A percentile compares a stretch with the other conserved stretches of the same genome.
Evolutionary conservation across 768 basidiomycete species (phyloP).

Genomic region (Lactifluus subvellereus): DNA sequence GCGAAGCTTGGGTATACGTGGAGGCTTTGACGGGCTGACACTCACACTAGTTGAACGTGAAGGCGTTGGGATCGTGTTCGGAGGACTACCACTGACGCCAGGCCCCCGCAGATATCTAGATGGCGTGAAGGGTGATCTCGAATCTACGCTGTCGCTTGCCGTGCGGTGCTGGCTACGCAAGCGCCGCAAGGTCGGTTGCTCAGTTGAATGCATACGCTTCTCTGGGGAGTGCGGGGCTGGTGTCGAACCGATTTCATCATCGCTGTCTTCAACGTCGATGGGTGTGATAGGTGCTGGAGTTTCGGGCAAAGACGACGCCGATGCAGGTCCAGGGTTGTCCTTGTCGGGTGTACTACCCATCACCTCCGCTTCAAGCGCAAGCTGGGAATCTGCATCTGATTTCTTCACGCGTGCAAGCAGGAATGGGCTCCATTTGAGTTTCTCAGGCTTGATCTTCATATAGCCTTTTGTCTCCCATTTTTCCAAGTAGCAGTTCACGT

Average conservation of each 20-base stretch:
- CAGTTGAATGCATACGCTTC: slow-evolving; percentile 20
- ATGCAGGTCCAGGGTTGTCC: slow-evolving; percentile 13
- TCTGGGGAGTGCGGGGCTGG: slow-evolving; percentile 12
- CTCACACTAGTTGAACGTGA: slow-evolving; percentile 12
- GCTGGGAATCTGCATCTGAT: slow-evolving; percentile 23
- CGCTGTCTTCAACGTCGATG: slow-evolving; percentile 9
- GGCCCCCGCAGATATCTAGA: slow-evolving; percentile 19
- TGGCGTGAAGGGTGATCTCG: slow-evolving; percentile 12
- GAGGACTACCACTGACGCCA: slow-evolving; percentile 19
- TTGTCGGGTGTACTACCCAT: slow-evolving; percentile 15
- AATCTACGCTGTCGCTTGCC: neutral
- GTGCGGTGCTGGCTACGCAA: slow-evolving; percentile 19
- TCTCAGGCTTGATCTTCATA: slow-evolving; percentile 68
- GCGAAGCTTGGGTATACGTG: slow-evolving; percentile 1
- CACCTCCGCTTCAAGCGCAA: slow-evolving; percentile 11
- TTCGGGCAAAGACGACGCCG: slow-evolving; percentile 19
- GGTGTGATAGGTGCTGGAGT: slow-evolving; percentile 21
- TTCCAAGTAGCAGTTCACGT: slow-evolving; percentile 57
- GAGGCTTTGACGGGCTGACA: slow-evolving; percentile 8
- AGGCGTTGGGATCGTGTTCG: slow-evolving; percentile 10
- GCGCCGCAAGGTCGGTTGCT: slow-evolving; percentile 10
- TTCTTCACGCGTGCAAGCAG: slow-evolving; percentile 49
- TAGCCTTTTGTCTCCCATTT: slow-evolving; percentile 78
- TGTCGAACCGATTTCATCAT: slow-evolving; percentile 12
- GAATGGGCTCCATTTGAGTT: slow-evolving; percentile 94